Evolutionary conservation across 2,329 filamentous ascomycete species (phyloP).

Genomic region (Pestalotiopsis fici): DNA sequence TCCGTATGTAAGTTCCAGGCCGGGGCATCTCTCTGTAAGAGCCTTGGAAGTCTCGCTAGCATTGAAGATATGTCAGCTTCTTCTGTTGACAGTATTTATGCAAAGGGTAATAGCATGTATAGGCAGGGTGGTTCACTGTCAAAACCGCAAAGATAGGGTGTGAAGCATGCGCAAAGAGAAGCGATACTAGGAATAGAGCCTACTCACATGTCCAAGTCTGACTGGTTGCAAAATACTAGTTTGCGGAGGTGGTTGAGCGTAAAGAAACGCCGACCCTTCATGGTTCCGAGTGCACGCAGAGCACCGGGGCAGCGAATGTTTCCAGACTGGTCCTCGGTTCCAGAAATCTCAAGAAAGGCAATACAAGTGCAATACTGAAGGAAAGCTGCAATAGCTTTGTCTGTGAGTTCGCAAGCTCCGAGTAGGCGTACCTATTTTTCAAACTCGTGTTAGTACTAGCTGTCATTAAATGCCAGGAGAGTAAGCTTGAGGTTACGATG

Average conservation of each 20-base stretch:
- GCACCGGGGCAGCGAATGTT: background rate
- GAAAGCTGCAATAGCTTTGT: background rate
- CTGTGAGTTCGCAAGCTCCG: background rate
- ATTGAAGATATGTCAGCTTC: no score
- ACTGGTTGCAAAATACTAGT: background rate
- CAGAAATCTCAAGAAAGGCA: background rate
- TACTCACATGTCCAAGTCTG: background rate
- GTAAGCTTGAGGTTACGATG: no score
- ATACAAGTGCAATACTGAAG: background rate
- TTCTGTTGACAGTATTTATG: no score
- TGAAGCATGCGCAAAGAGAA: background rate
- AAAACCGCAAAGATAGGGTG: no score
- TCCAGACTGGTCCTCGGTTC: background rate
- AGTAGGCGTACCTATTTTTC: background rate
- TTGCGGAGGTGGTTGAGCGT: background rate
- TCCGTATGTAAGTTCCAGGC: no score
- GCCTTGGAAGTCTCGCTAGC: no score
- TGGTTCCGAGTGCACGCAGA: background rate
- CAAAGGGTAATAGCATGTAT: no score
- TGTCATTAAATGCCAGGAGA: no score
- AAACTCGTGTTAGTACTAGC: no score
- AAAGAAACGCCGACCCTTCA: background rate
- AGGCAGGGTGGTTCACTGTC: no score
- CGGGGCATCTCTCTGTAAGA: no score
- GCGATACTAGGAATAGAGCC: no score